Evolutionary conservation across 176 grass and related monocot genomes (phyloP), one percentile per base, ranked within the genome.

Genomic region (Zea luxurians): DNA sequence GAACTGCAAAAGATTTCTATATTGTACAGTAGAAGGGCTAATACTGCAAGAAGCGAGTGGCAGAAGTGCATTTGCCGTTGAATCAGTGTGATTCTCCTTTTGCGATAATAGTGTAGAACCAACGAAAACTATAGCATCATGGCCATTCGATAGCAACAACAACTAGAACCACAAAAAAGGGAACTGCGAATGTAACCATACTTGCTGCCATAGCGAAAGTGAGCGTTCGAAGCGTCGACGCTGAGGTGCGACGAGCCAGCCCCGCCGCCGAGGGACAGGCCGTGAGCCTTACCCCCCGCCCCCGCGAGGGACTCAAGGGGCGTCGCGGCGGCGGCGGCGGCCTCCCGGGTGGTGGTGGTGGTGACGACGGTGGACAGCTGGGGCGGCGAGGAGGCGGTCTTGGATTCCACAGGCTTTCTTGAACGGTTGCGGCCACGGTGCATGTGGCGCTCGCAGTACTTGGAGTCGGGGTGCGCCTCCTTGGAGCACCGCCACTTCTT

Each of bases 321-420:
- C 16, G 52, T 13, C 0, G 13, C 49, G 16, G 53, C 52, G 2
- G 13, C 13, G 16, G 53, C 52, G 17, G 83, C 80, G 7, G 81
- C 63, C 9, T 85, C 86, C n/a, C 86, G 82, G 50, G 69, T 61
- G 3, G 78, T 68, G 16, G 83, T 76, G 38, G 38, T 40, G 38
- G 27, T 27, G 34, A 90, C 81, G 48, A 86, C 88, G 10, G 87
- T 86, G 21, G 90, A 92, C 58, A 87, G 61, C 78, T 81, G 64
- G 58, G 92, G 63, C 84, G 88, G 83, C 45, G 87, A 73, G 70
- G 96, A 86, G 60, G 82, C 57, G 46, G 88, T 79, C 87, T 88
- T 87, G 65, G 96, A 95, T 99, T 99, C 96, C 96, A 99, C 96
- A 99, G 96, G 92, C 96, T 99, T 99, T 99, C 96, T 99, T 99